Percentiles rank a stretch among this genome's conserved stretches.
Evolutionary conservation across 2,329 filamentous ascomycete species (phyloP).

Genomic region (Fusarium sp.): DNA sequence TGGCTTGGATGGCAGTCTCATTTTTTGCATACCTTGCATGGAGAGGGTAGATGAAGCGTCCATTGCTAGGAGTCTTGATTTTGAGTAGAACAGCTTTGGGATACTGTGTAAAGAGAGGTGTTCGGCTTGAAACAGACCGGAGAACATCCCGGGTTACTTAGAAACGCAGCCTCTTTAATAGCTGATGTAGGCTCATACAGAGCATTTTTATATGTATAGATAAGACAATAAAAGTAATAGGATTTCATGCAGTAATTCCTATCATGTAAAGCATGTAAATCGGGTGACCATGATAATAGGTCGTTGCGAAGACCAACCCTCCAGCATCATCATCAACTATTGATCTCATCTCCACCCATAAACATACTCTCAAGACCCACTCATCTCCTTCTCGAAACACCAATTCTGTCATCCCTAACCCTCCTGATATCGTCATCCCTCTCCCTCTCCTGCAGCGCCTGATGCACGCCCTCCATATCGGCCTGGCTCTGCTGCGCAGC

Average conservation of each 20-base stretch:
- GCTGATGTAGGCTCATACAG: slow-evolving; percentile 27
- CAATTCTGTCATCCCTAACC: slow-evolving; percentile 57
- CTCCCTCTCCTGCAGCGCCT: slow-evolving; percentile 44
- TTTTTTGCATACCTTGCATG: slow-evolving; percentile 76
- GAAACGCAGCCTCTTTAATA: slow-evolving; percentile 22
- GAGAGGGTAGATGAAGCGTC: slow-evolving; percentile 60
- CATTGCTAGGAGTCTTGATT: slow-evolving; percentile 2
- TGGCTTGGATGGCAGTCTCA: slow-evolving; percentile 71
- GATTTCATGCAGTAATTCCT: slow-evolving; percentile 7
- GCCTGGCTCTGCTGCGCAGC: slow-evolving; percentile 37
- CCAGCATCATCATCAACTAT: not conserved
- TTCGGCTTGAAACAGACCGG: not conserved
- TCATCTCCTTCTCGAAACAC: slow-evolving; percentile 48
- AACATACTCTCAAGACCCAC: not conserved
- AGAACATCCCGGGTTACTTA: slow-evolving; percentile 2
- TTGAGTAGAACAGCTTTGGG: not conserved
- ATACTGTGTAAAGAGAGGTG: slow-evolving; percentile 26
- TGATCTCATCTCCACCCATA: not conserved
- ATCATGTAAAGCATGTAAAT: slow-evolving; percentile 3
- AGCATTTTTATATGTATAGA: slow-evolving; percentile 35
- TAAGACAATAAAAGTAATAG: slow-evolving; percentile 30
- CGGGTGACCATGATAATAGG: not conserved
- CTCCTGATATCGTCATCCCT: slow-evolving; percentile 49
- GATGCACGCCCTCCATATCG: slow-evolving; percentile 50
- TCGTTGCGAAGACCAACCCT: not conserved